Percentiles rank a stretch among this genome's conserved stretches.
phyloP scores from a whole-genome alignment of 2,329 filamentous ascomycete species.

The Coniochaeta sp. region DNA sequence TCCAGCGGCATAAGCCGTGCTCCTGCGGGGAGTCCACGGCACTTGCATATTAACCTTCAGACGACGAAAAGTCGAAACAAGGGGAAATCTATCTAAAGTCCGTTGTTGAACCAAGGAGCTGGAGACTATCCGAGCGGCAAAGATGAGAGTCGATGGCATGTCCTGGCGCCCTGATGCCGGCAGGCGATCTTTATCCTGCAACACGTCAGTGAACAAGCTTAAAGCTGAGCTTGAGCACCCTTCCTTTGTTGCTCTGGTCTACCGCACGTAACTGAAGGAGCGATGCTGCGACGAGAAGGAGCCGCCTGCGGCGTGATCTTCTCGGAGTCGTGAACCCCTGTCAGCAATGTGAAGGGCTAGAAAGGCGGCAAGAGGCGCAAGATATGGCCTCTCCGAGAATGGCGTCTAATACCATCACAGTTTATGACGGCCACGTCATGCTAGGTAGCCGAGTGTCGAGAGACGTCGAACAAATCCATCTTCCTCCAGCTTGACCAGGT shows the following conservation, averaged over 20 bases:
- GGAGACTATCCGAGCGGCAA: not conserved
- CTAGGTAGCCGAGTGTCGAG: not conserved
- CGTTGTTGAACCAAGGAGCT: not conserved
- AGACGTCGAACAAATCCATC: not conserved
- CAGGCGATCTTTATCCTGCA: not conserved
- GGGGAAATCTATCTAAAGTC: not conserved
- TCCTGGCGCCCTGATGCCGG: not conserved
- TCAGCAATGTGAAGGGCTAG: no score
- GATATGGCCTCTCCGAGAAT: not conserved
- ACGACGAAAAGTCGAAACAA: not conserved
- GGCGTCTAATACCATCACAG: not conserved
- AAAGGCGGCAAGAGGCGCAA: no score
- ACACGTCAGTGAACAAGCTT: not conserved
- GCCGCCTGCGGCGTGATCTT: not conserved
- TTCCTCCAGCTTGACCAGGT: no score
- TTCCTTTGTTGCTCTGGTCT: no score
- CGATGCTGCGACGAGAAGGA: not conserved
- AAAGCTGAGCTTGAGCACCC: not conserved
- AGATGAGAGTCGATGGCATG: no score
- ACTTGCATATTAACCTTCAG: no score
- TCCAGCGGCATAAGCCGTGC: no score
- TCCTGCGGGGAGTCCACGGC: no score
- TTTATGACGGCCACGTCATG: not conserved
- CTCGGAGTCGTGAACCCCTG: no score
- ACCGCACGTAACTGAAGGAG: no score